A percentile compares a stretch with the other conserved stretches of the same genome.
Conservation (phyloP, 306 rosid genomes). For the Dicorynia guianensis region DNA sequence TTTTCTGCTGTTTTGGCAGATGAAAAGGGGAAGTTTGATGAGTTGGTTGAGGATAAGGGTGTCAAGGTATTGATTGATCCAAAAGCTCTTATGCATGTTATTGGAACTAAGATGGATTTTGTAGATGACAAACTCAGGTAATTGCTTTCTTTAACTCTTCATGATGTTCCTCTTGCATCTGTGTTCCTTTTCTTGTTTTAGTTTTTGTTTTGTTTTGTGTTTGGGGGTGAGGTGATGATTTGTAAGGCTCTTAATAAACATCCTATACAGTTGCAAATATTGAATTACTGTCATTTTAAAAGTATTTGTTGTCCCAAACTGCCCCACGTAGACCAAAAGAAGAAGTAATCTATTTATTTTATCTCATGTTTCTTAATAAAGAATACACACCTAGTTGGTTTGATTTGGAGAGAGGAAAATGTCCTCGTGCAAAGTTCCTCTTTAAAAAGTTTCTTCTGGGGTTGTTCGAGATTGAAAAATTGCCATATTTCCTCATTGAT, state of each 20-base stretch:
- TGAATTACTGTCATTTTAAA: conserved; percentile 5
- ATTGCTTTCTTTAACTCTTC: conserved; percentile 15
- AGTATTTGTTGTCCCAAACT: neutral
- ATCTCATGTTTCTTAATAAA: neutral
- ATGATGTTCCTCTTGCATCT: neutral
- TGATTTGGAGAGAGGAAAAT: conserved; percentile 8
- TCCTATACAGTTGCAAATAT: neutral
- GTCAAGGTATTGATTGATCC: conserved; percentile 93
- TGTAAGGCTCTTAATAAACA: neutral
- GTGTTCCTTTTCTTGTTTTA: neutral
- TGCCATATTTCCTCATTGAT: neutral
- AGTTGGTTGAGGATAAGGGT: conserved; percentile 88
- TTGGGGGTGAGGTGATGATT: neutral
- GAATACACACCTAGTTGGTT: neutral
- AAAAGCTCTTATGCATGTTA: conserved; percentile 96
- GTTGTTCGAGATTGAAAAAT: neutral
- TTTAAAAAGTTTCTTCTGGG: neutral
- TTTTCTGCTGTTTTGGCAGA: conserved; percentile 57
- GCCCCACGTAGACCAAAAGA: neutral
- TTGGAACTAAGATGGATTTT: conserved; percentile 97
- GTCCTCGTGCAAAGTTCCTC: neutral
- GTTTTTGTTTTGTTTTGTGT: too few species aligned
- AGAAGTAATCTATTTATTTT: neutral
- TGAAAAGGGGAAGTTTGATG: conserved; percentile 93
- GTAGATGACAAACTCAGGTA: conserved; percentile 95